A percentile compares a stretch with the other conserved stretches of the same genome.
These are phyloP conservation scores for Suillus brevipes DNA, from an alignment of 768 basidiomycete genomes.

Conservation along the genomic window DNA sequence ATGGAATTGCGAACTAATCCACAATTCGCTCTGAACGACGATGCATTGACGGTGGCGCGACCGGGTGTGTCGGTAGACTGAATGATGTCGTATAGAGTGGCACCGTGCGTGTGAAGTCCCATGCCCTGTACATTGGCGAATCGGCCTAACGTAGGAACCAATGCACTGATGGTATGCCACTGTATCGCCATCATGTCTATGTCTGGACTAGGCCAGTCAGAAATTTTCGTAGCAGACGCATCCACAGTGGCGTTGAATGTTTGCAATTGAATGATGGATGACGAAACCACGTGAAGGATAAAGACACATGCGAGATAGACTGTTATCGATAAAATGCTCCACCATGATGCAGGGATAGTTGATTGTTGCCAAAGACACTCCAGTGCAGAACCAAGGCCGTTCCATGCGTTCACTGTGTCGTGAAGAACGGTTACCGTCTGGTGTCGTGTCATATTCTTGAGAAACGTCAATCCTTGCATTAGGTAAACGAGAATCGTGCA, in stretches of 20 bases:
- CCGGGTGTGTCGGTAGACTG: not conserved
- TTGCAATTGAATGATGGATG: slow-evolving; percentile 23
- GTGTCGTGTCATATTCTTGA: not conserved
- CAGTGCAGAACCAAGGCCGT: slow-evolving; percentile 22
- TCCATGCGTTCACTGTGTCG: slow-evolving; percentile 23
- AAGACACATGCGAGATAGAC: slow-evolving; percentile 21
- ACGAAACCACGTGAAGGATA: slow-evolving; percentile 21
- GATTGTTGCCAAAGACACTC: slow-evolving; percentile 19
- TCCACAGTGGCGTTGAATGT: slow-evolving; percentile 11
- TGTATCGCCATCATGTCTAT: not conserved
- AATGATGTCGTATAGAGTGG: slow-evolving; percentile 16
- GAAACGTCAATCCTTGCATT: slow-evolving; percentile 19
- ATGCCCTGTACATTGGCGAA: not conserved
- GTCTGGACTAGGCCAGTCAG: slow-evolving; percentile 12
- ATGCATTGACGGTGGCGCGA: slow-evolving; percentile 15
- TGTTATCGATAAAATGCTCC: slow-evolving; percentile 14
- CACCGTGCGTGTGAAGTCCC: slow-evolving; percentile 17
- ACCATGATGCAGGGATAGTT: slow-evolving; percentile 12
- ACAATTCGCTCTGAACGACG: slow-evolving; percentile 12
- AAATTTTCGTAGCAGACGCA: not conserved
- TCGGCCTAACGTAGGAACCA: slow-evolving; percentile 3
- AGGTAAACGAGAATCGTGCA: slow-evolving; percentile 21
- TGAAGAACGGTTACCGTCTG: slow-evolving; percentile 22
- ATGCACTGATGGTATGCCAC: slow-evolving; percentile 5
- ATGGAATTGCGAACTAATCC: slow-evolving; percentile 10